Base-by-base conservation (phyloP, 2,329 filamentous ascomycete genomes). In the Orbilia quercus region DNA sequence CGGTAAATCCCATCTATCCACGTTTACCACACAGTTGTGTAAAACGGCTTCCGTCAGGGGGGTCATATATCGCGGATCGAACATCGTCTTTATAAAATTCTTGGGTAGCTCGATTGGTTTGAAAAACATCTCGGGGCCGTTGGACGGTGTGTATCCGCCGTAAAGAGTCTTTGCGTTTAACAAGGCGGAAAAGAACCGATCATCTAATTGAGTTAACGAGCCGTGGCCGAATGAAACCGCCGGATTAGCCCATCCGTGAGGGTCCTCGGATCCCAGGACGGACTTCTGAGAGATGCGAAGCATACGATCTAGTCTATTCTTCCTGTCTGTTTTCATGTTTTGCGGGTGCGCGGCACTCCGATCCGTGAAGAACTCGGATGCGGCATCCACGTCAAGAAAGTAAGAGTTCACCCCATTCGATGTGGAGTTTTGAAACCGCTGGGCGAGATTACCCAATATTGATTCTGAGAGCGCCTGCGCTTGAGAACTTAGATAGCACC, bases 401-500 rank as follows among this genome's bases (percentile, higher is more conserved):
- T 64, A 64, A 7, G 59, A 40, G 1, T 45, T 31, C n/a, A 28
- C 59, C 1, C 59, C 59, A 14, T 54, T 64, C 9, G 34, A 12
- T 2, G 59, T 64, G 2, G 59, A 42, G 14, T 55, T 64, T 34
- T 20, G 45, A 1, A 64, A n/a, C n/a, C 59, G 4, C 16, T 23
- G 12, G 5, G 47, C 50, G 1, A 64, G 40, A 14, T 64, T 64
- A 4, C 50, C 59, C 7, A 7, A 54, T 14, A 12, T 45, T 9
- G 48, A 22, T 14, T 64, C 59, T n/a, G 59, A 44, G 14, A 64
- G 28, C 1, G 59, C 59, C 16, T 64, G 59, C 6, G 34, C 59
- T 25, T 64, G 47, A 1, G 59, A 28, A 25, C 59, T 64, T 48
- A 64, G 53, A n/a, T 64, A 64, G 40, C 59, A 64, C 5, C 59